Evolutionary conservation across 768 basidiomycete genomes (phyloP).

Genomic region (Mrakia frigida): DNA sequence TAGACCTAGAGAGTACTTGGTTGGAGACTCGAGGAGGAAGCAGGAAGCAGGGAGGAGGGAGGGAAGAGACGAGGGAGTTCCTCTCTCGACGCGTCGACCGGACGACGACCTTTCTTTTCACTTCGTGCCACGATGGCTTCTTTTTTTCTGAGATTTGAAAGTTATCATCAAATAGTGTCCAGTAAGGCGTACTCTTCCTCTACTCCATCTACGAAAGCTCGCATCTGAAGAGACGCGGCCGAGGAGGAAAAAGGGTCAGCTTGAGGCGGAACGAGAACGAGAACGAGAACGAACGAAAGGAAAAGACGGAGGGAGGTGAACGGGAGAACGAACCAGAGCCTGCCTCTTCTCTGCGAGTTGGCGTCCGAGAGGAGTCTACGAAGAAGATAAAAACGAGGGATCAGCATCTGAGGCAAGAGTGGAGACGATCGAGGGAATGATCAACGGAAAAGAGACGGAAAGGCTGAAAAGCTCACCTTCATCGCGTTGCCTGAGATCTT

Average conservation of each 20-base stretch:
- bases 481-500: constrained; percentile 62
- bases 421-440: neutral
- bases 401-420: neutral
- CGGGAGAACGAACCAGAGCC: constrained; percentile 52
- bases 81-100: too few species aligned
- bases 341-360: constrained; percentile 66
- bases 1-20: too few species aligned
- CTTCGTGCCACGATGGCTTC: too few species aligned
- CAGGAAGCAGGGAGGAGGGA: too few species aligned
- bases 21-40: too few species aligned
- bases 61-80: too few species aligned
- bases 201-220: constrained; percentile 58
- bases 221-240: constrained; percentile 49
- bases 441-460: neutral
- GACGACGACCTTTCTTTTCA: too few species aligned
- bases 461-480: constrained; percentile 48
- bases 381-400: neutral
- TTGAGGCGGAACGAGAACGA: too few species aligned
- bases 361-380: constrained; percentile 60
- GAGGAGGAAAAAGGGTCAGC: neutral
- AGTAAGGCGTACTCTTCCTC: constrained; percentile 37
- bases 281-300: neutral
- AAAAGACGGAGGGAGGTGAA: neutral
- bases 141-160: too few species aligned
- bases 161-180: constrained; percentile 14